Base-by-base conservation (phyloP, 352 stramenopile genomes). In the Saprolegnia diclina region DNA sequence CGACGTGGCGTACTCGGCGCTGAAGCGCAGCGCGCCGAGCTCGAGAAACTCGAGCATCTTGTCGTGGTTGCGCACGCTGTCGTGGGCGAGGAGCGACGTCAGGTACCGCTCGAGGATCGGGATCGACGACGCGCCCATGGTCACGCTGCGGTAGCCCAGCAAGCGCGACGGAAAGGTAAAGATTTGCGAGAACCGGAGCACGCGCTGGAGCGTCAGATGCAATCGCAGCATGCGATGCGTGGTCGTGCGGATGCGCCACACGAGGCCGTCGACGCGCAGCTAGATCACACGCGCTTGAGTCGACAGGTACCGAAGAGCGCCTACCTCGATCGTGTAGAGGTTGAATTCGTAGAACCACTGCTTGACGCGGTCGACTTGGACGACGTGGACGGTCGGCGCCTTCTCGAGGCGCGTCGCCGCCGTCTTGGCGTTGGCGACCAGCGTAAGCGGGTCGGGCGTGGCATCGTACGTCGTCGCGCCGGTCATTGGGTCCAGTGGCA, bases 191-290 rank as follows among this genome's bases (percentile, higher is more conserved):
- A 69, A 69, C 21, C 32, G 63, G 9, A 69, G 53, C n/a, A 52
- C 63, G 10, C 35, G 19, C 26, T 69, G 63, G 9, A 69, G 26
- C n/a, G 54, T 61, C 18, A 69, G 22, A 56, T 69, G 63, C 4
- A 69, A 21, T 0, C 16, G 14, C n/a, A 69, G 38, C 19, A 69
- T 19, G 13, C 53, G 48, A 24, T 52, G 45, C 18, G 44, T 61
- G 32, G 63, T 69, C 38, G 63, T 69, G 42, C 50, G 63, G 24
- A 69, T 62, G 19, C 63, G 63, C 63, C 63, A 69, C 37, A 24
- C 54, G 53, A 40, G n/a, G n/a, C 21, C 48, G 10, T 52, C 42
- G 9, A 63, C 18, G n/a, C 13, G 24, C 10, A 69, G 22, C 63
- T 69, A 61, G 13, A 29, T n/a, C n/a, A n/a, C n/a, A n/a, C 16